A percentile compares a stretch with the other conserved stretches of the same genome.
Conservation (phyloP, 148 eudicot species). For the Amaranthus hypochondriacus region DNA sequence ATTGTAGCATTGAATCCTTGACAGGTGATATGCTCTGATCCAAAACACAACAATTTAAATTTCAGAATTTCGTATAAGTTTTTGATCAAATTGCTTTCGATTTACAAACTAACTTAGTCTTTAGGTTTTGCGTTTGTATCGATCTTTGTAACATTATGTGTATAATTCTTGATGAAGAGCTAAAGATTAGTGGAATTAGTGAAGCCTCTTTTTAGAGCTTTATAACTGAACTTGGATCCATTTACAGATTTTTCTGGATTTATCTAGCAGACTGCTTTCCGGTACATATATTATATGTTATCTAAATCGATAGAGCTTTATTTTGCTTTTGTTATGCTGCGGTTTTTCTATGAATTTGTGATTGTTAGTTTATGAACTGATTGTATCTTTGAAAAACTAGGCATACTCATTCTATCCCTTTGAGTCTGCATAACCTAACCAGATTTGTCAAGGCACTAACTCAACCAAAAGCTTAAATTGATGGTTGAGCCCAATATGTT, state of each 20-base stretch:
- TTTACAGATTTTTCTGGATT: neutral
- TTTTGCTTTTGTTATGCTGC: neutral
- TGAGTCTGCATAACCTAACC: too few relatives aligned
- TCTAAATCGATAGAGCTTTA: neutral
- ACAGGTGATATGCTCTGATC: constrained; percentile 8
- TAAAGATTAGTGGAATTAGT: neutral
- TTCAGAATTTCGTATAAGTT: neutral
- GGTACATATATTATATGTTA: neutral
- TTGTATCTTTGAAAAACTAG: too few relatives aligned
- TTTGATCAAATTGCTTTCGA: neutral
- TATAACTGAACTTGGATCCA: neutral
- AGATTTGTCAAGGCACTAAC: too few relatives aligned
- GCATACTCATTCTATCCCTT: too few relatives aligned
- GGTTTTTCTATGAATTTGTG: neutral
- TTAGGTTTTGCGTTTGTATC: constrained; percentile 2
- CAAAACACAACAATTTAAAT: constrained; percentile 7
- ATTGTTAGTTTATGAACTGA: neutral
- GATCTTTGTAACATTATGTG: constrained; percentile 15
- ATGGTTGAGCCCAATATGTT: too few relatives aligned
- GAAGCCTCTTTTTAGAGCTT: constrained; percentile 1
- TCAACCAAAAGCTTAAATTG: too few relatives aligned
- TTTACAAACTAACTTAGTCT: constrained; percentile 10
- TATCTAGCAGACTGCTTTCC: neutral
- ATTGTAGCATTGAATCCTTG: constrained; percentile 6
- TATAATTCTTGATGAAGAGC: constrained; percentile 9